A percentile compares a stretch with the other conserved stretches of the same genome.
Conservation (phyloP, 345 rosid genomes). For the Syzygium grande region DNA sequence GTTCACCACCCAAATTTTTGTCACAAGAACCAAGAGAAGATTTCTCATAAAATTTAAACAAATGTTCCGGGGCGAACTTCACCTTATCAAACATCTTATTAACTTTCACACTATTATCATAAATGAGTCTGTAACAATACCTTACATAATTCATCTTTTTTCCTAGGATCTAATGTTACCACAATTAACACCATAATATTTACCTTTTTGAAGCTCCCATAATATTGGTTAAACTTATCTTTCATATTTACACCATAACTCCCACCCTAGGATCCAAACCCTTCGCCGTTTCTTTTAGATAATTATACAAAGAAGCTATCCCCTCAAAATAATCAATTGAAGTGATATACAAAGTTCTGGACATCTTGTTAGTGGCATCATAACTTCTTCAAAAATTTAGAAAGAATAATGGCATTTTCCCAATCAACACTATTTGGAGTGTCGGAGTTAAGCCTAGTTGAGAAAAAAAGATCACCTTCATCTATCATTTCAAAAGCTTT, state of each 20-base stretch:
- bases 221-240: background rate
- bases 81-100: too few species aligned
- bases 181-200: background rate
- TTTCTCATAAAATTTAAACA: too few species aligned
- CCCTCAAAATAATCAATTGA: too few species aligned
- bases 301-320: background rate
- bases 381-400: background rate
- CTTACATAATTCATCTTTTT: background rate
- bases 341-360: too few species aligned
- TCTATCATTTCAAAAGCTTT: background rate
- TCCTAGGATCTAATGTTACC: background rate
- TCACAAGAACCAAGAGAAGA: background rate
- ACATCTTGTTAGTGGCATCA: fast-evolving
- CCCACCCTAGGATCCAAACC: background rate
- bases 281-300: too few species aligned
- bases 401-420: too few species aligned
- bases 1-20: background rate
- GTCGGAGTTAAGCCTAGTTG: too few species aligned
- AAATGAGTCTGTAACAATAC: fast-evolving
- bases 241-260: background rate
- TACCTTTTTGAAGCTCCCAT: fast-evolving
- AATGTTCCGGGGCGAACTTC: background rate
- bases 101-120: fast-evolving
- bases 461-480: fast-evolving
- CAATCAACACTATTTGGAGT: too few species aligned